Percentiles rank a stretch among this genome's conserved stretches.
Evolutionary conservation across 495 filamentous ascomycete species (phyloP).

Genomic region (Mycothermus thermophilus): DNA sequence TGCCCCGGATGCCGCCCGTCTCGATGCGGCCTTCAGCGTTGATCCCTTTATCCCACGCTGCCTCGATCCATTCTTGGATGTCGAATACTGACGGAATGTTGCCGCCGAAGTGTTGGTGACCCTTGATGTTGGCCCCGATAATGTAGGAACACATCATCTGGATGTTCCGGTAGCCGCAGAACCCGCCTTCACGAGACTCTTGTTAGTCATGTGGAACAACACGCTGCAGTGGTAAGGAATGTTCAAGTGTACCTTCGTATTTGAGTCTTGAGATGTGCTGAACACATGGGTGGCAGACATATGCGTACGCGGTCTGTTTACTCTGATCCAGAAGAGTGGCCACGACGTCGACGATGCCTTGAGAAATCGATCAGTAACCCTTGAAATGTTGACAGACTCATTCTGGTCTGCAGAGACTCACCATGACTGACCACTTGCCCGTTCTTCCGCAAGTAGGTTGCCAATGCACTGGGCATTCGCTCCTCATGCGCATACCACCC

Average conservation of each 20-base stretch:
- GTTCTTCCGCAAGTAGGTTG: conserved; percentile 50
- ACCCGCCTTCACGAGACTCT: conserved; percentile 45
- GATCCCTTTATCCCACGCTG: conserved; percentile 79
- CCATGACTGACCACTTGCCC: conserved; percentile 42
- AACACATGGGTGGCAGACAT: conserved; percentile 62
- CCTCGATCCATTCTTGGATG: conserved; percentile 80
- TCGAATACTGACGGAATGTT: conserved; percentile 65
- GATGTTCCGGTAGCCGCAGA: conserved; percentile 97
- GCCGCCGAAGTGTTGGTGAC: conserved; percentile 44
- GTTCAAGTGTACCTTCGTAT: conserved; percentile 43
- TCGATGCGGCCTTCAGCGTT: conserved; percentile 59
- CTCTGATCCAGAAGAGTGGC: conserved; percentile 58
- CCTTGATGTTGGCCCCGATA: conserved; percentile 39
- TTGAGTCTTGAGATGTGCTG: conserved; percentile 71
- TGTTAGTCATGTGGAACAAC: background rate
- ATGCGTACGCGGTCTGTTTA: conserved; percentile 48
- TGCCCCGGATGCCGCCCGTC: conserved; percentile 77
- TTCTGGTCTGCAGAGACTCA: too few species aligned
- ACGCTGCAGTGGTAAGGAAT: background rate
- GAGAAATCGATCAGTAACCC: too few species aligned
- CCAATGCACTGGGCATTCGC: conserved; percentile 74
- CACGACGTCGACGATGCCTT: conserved; percentile 63
- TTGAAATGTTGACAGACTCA: too few species aligned
- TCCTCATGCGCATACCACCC: conserved; percentile 79
- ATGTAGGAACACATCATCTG: conserved; percentile 86